Base-by-base conservation (phyloP, 495 filamentous ascomycete genomes). In the Elaphomyces granulatus region DNA sequence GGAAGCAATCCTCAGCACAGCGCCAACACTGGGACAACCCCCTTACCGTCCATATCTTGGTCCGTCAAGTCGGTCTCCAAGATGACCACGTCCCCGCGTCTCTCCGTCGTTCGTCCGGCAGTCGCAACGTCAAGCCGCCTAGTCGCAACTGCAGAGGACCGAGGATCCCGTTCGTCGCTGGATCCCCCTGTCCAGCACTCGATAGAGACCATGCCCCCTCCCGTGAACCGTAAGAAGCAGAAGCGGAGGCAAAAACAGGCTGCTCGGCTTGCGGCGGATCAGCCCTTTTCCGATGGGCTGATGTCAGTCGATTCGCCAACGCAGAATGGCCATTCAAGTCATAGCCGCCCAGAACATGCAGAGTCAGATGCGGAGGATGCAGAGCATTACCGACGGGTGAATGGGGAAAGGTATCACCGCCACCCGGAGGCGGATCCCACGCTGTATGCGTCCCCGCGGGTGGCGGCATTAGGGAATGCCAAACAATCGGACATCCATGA, bases 141-240 rank as follows among this genome's bases (percentile, higher is more conserved):
- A n/a, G n/a, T n/a, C n/a, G n/a, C n/a, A n/a, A n/a, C n/a, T n/a
- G 23, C 12, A 12, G 23, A 28, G 23, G 23, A 12, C 23, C 23
- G 6, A 12, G 23, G 23, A 6, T 28, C 48, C 23, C 43, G 57
- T 46, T 45, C 51, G 46, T 48, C 42, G 42, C 55, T 44, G 45
- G 50, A 52, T 26, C 51, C 45, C 50, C 51, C 42, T 46, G 50
- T 45, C 37, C 51, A 42, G 35, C 41, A 54, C 6, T 39, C 42
- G 15, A 36, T 51, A 40, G 59, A 54, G 38, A 40, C 46, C n/a
- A 61, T 52, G 40, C 46, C 62, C 3, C 44, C 52, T 21, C 56
- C 68, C 3, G 81, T 88, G 32, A 94, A 94, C 60, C 76, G 82
- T 52, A 94, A 94, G 63, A 94, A 94, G 59, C 81, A 87, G 56